A percentile compares a stretch with the other conserved stretches of the same genome.
phyloP scores from a whole-genome alignment of 2,329 filamentous ascomycete species.

The Pseudopyrenochaeta lycopersici region DNA sequence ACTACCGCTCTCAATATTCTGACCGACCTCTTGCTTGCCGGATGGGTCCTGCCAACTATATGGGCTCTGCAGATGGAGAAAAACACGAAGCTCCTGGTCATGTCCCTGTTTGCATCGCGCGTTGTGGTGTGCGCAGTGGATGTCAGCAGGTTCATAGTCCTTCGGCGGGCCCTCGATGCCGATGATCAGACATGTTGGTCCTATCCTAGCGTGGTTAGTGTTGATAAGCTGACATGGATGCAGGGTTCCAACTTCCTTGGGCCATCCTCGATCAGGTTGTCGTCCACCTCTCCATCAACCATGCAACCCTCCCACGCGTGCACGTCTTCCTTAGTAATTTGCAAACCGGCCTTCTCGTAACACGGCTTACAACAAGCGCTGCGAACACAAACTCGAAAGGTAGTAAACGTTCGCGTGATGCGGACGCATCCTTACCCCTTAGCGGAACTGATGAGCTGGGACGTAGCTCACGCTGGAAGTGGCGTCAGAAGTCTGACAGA shows the following conservation, averaged over 20 bases:
- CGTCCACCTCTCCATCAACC: constrained; percentile 20
- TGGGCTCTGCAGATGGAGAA: constrained; percentile 10
- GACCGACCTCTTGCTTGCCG: constrained; percentile 28
- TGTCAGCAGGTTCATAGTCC: constrained; percentile 7
- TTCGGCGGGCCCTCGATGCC: constrained; percentile 9
- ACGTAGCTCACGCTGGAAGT: too few relatives aligned
- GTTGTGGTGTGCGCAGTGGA: constrained; percentile 11
- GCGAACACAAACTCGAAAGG: too few relatives aligned
- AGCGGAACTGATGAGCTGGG: neutral
- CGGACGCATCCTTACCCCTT: too few relatives aligned
- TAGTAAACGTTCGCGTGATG: too few relatives aligned
- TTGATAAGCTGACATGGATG: neutral
- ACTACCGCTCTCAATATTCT: constrained; percentile 31
- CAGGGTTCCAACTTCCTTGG: constrained; percentile 12
- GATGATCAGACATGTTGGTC: constrained; percentile 11
- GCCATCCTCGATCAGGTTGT: constrained; percentile 13
- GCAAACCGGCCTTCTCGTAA: constrained; percentile 3
- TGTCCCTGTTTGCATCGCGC: constrained; percentile 16
- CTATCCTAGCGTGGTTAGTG: neutral
- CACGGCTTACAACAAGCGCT: too few relatives aligned
- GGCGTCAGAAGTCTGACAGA: too few relatives aligned
- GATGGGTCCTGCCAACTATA: constrained; percentile 31
- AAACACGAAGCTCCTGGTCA: constrained; percentile 7
- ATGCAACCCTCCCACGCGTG: constrained; percentile 14
- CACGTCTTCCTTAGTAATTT: constrained; percentile 12